Conservation (phyloP, 352 stramenopile genomes). For the Phytopythium aichiense region DNA sequence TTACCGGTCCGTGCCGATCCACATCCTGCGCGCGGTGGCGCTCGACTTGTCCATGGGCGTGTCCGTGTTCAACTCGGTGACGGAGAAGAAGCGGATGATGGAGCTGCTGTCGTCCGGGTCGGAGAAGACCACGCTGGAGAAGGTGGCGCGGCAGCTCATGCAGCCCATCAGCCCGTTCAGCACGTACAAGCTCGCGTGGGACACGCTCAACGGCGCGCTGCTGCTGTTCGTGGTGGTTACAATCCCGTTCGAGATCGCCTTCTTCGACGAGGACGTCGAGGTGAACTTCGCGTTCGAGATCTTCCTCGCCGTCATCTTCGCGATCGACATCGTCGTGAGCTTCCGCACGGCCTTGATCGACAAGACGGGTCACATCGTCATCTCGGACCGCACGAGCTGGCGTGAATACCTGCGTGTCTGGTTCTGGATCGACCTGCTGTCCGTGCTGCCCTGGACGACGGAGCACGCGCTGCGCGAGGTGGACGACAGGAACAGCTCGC, state of each 20-base stretch:
- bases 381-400: slow-evolving; percentile 27
- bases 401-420: slow-evolving; percentile 55
- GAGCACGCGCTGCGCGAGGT: slow-evolving; percentile 8
- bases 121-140: slow-evolving; percentile 15
- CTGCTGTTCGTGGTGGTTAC: slow-evolving; percentile 52
- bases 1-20: slow-evolving; percentile 57
- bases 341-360: slow-evolving; percentile 43
- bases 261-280: slow-evolving; percentile 28
- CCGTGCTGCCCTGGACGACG: slow-evolving; percentile 35
- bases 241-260: slow-evolving; percentile 64
- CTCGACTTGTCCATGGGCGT: slow-evolving; percentile 73
- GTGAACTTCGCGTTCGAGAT: slow-evolving; percentile 32
- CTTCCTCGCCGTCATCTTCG: slow-evolving; percentile 42
- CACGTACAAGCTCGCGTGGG: slow-evolving; percentile 46
- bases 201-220: slow-evolving; percentile 33
- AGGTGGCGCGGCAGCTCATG: slow-evolving; percentile 21
- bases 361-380: slow-evolving; percentile 29
- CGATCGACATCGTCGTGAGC: slow-evolving; percentile 53
- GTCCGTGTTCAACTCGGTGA: slow-evolving; percentile 70
- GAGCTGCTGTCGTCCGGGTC: slow-evolving; percentile 29
- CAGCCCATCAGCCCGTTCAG: slow-evolving; percentile 47
- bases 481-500: slow-evolving; percentile 11
- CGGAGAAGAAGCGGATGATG: slow-evolving; percentile 70
- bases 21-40: slow-evolving; percentile 54
- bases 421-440: slow-evolving; percentile 72